phyloP scores from a whole-genome alignment of 1,139 yeast genomes.

The Lipomyces yarrowii region DNA sequence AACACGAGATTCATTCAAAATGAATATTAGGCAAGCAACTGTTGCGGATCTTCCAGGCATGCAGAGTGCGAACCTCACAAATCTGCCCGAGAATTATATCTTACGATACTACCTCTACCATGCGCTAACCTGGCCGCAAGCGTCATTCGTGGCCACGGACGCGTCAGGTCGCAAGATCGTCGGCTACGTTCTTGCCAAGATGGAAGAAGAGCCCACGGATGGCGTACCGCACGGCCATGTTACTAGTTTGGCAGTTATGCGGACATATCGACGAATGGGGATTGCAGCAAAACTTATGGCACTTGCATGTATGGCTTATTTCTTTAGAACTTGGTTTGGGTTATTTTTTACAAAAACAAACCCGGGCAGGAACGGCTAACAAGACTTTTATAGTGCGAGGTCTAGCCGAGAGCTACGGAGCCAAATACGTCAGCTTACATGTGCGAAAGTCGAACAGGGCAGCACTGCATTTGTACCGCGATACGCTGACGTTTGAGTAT shows the following conservation, averaged over 20 bases:
- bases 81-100: conserved; percentile 92
- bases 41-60: conserved; percentile 87
- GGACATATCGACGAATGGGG: conserved; percentile 94
- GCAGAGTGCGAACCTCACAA: conserved; percentile 62
- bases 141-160: conserved; percentile 89
- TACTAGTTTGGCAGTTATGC: conserved; percentile 91
- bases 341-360: too few relatives aligned
- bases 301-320: conserved; percentile 56
- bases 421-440: conserved; percentile 84
- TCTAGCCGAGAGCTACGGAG: conserved; percentile 78
- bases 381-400: conserved; percentile 51
- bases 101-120: conserved; percentile 93
- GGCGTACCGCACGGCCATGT: conserved; percentile 79
- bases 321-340: background rate
- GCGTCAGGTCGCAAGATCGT: conserved; percentile 65
- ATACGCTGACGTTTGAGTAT: conserved; percentile 72
- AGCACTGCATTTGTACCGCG: conserved; percentile 88
- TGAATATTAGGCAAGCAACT: conserved; percentile 87
- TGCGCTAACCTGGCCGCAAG: conserved; percentile 67
- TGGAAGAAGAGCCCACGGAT: conserved; percentile 89
- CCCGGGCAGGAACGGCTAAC: too few relatives aligned
- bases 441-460: conserved; percentile 94
- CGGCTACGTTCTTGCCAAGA: conserved; percentile 92
- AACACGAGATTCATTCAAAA: conserved; percentile 34
- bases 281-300: conserved; percentile 92